Percentiles rank a stretch among this genome's conserved stretches.
Conservation (phyloP, 148 eudicot species). For the Heliosperma pusillum region DNA sequence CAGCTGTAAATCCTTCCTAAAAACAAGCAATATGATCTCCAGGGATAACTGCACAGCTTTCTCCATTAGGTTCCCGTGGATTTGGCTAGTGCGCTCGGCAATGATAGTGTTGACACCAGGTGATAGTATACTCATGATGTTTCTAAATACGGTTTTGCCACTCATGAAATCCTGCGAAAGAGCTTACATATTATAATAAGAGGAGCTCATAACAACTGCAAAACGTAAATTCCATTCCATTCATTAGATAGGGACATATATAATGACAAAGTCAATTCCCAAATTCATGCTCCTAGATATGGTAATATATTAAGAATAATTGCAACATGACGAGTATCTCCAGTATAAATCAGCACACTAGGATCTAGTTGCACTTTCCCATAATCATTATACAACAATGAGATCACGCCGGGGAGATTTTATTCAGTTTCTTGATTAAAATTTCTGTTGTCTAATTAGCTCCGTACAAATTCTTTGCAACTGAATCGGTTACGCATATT, state of each 20-base stretch:
- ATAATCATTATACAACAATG: not conserved
- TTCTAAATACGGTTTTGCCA: slow-evolving; percentile 83
- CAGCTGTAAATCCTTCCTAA: slow-evolving; percentile 71
- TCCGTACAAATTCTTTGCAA: not conserved
- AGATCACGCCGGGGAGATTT: not conserved
- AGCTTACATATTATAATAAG: not conserved
- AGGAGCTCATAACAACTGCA: not conserved
- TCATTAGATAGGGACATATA: not conserved
- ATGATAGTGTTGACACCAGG: slow-evolving; percentile 80
- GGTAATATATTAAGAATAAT: not conserved
- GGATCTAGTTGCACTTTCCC: not conserved
- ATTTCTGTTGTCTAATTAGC: not conserved
- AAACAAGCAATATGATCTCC: slow-evolving; percentile 70
- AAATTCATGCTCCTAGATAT: not conserved
- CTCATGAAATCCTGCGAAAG: slow-evolving; percentile 94
- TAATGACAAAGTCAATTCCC: not conserved
- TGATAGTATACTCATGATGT: slow-evolving; percentile 78
- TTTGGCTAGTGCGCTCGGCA: slow-evolving; percentile 69
- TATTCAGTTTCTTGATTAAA: not conserved
- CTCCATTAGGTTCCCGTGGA: slow-evolving; percentile 73
- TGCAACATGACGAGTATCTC: not conserved
- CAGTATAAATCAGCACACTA: not conserved
- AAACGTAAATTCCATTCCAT: not conserved
- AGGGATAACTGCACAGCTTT: slow-evolving; percentile 76
- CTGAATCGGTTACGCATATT: not conserved